These are phyloP conservation scores for Dipteronia sinensis DNA, from an alignment of 345 rosid species.

Conservation along the genomic window DNA sequence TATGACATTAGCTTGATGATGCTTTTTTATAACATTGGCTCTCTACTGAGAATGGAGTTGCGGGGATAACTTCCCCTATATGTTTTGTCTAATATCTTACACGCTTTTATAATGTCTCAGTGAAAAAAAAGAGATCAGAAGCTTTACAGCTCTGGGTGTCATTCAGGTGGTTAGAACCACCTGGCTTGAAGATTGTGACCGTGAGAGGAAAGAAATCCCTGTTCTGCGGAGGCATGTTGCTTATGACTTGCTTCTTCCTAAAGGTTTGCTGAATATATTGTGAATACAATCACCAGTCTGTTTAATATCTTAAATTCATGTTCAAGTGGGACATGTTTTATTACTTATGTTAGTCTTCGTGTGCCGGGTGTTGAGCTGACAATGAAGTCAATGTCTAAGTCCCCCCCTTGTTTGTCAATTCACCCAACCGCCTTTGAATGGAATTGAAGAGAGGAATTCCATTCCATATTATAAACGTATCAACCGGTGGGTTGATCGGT, in stretches of 20 bases:
- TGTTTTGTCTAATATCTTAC: conserved; percentile 21
- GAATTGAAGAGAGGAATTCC: background rate
- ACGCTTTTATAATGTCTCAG: conserved; percentile 39
- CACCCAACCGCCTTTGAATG: background rate
- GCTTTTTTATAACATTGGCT: background rate
- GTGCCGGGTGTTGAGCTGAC: background rate
- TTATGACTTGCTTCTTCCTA: conserved; percentile 69
- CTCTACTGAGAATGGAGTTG: conserved; percentile 9
- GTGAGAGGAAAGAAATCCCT: conserved; percentile 73
- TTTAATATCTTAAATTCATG: conserved; percentile 11
- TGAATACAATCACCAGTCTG: conserved; percentile 16
- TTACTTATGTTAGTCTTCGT: background rate
- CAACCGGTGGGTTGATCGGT: background rate
- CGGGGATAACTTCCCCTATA: background rate
- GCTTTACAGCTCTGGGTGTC: conserved; percentile 82
- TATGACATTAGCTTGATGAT: conserved; percentile 10
- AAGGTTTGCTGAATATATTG: conserved; percentile 55
- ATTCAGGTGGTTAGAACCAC: conserved; percentile 70
- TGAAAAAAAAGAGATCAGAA: conserved; percentile 78
- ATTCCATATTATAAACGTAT: background rate
- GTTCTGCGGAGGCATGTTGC: conserved; percentile 66
- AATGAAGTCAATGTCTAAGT: conserved; percentile 1
- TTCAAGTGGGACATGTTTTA: background rate
- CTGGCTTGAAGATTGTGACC: conserved; percentile 95
- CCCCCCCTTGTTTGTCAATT: background rate